phyloP scores from a whole-genome alignment of 208 protist genomes.

The Phytomonas francai region DNA sequence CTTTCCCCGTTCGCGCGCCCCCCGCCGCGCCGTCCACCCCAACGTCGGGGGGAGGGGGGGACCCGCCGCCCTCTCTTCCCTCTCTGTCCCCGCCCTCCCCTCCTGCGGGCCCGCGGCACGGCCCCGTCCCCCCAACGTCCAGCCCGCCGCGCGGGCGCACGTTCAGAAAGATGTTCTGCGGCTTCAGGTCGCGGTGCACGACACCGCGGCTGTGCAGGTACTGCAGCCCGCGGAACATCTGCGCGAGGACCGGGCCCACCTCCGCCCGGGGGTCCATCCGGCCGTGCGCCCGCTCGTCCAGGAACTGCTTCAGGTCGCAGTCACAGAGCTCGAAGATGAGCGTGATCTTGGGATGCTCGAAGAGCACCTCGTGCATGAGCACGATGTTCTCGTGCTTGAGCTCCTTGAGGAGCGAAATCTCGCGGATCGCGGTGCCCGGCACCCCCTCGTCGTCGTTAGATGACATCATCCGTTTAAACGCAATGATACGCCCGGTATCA shows the following conservation, averaged over 20 bases:
- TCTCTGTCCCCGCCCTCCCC: neutral
- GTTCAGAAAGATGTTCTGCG: conserved; percentile 84
- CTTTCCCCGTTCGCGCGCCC: conserved; percentile 12
- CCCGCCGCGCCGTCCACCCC: neutral
- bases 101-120: too few species aligned
- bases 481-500: conserved; percentile 62
- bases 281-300: conserved; percentile 55
- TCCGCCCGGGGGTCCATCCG: conserved; percentile 39
- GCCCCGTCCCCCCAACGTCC: too few species aligned
- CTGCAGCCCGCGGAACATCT: conserved; percentile 64
- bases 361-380: conserved; percentile 93
- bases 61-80: neutral
- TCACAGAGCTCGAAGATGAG: conserved; percentile 97
- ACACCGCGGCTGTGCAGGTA: conserved; percentile 73
- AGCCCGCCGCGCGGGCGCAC: conserved; percentile 13
- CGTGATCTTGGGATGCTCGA: conserved; percentile 94
- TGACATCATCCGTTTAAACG: conserved; percentile 86
- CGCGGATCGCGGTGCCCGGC: conserved; percentile 85
- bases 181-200: too few species aligned
- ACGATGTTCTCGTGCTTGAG: conserved; percentile 93
- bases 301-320: conserved; percentile 94
- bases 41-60: neutral
- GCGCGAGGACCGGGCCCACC: conserved; percentile 58
- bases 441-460: conserved; percentile 87
- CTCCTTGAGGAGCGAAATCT: conserved; percentile 92